Conservation (phyloP, 306 rosid species). For the Datisca glomerata region DNA sequence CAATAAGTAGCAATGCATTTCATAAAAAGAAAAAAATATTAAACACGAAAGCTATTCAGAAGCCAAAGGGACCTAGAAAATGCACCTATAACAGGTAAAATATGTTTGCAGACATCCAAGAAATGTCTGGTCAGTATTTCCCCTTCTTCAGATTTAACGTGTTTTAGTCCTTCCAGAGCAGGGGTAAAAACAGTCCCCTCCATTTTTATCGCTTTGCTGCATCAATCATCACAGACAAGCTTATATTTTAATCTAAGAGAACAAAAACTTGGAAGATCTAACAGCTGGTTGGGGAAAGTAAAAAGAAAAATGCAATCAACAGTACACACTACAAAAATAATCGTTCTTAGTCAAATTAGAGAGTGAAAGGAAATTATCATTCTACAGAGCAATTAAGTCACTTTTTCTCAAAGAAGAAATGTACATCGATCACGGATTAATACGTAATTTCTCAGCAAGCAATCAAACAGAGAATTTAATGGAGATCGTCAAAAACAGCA, state of each 20-base stretch:
- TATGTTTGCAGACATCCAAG: constrained; percentile 84
- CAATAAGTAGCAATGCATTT: no score
- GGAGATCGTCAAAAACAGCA: no score
- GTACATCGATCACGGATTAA: not conserved
- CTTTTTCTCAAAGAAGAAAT: not conserved
- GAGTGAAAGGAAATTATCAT: not conserved
- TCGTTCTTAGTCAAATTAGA: no score
- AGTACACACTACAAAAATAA: no score
- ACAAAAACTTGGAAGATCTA: not conserved
- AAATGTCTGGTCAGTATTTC: constrained; percentile 71
- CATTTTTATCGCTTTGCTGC: constrained; percentile 46
- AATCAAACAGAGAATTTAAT: not conserved
- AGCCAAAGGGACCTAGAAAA: constrained; percentile 9
- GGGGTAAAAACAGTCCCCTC: constrained; percentile 68
- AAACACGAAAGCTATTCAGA: no score
- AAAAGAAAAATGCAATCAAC: no score
- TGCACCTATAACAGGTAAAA: constrained; percentile 83
- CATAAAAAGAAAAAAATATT: no score
- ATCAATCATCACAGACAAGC: constrained; percentile 9
- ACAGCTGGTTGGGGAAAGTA: not conserved
- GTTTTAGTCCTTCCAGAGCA: constrained; percentile 66
- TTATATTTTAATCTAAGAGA: not conserved
- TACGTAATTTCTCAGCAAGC: no score
- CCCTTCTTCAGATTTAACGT: constrained; percentile 59
- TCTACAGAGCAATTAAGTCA: not conserved